Evolutionary conservation across 345 rosid species (phyloP), one percentile per base, ranked within the genome.

Genomic region (Pugionium dolabratum): DNA sequence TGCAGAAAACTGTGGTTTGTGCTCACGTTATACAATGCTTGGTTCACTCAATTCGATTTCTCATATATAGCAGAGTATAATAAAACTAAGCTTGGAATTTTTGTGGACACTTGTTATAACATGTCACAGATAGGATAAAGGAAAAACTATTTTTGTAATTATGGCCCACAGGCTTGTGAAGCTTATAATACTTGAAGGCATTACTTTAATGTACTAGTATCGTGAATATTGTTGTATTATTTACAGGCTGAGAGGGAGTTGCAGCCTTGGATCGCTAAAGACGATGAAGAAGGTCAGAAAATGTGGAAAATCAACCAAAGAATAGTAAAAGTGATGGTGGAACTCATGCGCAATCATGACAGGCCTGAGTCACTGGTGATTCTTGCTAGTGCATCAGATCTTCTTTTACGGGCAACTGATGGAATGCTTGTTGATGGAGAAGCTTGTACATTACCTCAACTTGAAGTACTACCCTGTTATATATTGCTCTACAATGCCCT

Each of bases 341-440:
- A 93, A 78, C 85, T 93, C 30, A 93, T 93, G 96, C 87, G 98
- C 64, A 88, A 87, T 67, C 97, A 93, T 36, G 88, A 90, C 43
- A 82, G 80, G 45, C 89, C 90, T 1, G 98, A 93, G 76, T 85
- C 96, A 4, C 71, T 93, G 60, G 85, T 93, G 67, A 89, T 93
- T 69, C 75, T 93, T 31, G 93, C 98, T 35, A 89, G 94, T 57
- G 91, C 98, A 4, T 93, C 97, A 6, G 98, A 93, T 78, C 84
- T 93, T 42, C 98, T 93, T 75, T 81, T 93, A 37, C 93, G 97
- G 4, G 96, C 98, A 28, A 93, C 98, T 50, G 98, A 93, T 65
- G 98, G 98, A 34, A 81, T 93, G 88, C 98, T 93, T 49, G 91
- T 93, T 27, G 97, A 93, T 57, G 98, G 97, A 45, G 98, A 93